Evolutionary conservation across 495 filamentous ascomycete genomes (phyloP).

Genomic region (Penicillium roqueforti): DNA sequence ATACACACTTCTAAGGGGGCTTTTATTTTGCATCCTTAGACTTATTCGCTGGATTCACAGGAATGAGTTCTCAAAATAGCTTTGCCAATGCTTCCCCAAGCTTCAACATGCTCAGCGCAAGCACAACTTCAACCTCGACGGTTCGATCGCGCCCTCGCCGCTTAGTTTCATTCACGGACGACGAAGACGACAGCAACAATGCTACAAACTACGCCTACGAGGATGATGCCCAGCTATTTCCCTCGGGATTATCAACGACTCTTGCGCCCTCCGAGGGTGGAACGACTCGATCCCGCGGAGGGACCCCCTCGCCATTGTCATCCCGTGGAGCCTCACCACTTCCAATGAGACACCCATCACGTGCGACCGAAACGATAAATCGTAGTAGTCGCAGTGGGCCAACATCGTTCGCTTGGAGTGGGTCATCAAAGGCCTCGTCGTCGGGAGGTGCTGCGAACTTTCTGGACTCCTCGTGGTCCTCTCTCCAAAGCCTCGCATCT

Average conservation of each 20-base stretch:
- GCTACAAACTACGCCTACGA: conserved; percentile 16
- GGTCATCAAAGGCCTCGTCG: conserved; percentile 25
- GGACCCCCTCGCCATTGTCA: conserved; percentile 41
- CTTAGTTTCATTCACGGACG: conserved; percentile 41
- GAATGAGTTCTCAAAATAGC: conserved; percentile 46
- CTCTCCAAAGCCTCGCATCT: conserved; percentile 51
- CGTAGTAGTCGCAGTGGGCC: conserved; percentile 20
- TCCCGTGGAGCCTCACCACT: conserved; percentile 47
- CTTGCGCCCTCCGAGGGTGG: conserved; percentile 24
- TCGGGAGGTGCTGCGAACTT: conserved; percentile 41
- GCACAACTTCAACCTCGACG: conserved; percentile 34
- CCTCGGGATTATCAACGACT: conserved; percentile 33
- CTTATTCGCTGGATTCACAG: conserved; percentile 21
- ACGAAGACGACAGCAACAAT: conserved; percentile 27
- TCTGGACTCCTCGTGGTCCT: conserved; percentile 51
- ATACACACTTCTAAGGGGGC: conserved; percentile 29
- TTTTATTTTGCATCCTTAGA: conserved; percentile 21
- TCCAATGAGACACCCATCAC: conserved; percentile 44
- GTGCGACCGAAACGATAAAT: conserved; percentile 27
- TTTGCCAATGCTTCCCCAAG: conserved; percentile 37
- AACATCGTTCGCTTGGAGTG: conserved; percentile 30
- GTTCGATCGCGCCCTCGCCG: conserved; percentile 45
- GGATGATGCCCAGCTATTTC: conserved; percentile 27
- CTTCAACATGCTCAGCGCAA: conserved; percentile 32
- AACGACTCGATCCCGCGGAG: conserved; percentile 35